These are phyloP conservation scores for Coemansia sp. DNA, from an alignment of 192 early-diverging fungal genomes.

Conservation along the genomic window DNA sequence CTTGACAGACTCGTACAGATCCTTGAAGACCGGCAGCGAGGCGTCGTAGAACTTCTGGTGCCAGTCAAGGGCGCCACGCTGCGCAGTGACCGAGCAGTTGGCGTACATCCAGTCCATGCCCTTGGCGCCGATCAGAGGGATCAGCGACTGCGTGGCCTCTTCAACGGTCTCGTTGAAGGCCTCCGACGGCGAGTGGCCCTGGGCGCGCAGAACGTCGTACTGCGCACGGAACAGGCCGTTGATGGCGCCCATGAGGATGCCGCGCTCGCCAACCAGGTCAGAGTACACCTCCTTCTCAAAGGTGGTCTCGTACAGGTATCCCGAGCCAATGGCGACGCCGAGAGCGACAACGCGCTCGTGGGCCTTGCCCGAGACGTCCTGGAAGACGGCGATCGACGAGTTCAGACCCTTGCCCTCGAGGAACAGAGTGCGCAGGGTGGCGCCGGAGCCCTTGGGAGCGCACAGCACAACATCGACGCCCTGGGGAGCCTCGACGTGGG, in stretches of 20 bases:
- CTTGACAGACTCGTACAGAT: conserved; percentile 85
- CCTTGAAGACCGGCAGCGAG: conserved; percentile 92
- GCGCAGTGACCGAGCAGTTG: conserved; percentile 96
- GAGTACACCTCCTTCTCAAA: conserved; percentile 98
- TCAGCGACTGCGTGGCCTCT: conserved; percentile 97
- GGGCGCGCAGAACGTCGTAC: conserved; percentile 93
- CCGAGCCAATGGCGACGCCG: conserved; percentile 93
- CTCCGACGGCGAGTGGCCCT: conserved; percentile 96
- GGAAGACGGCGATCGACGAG: conserved; percentile 93
- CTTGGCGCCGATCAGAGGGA: conserved; percentile 93
- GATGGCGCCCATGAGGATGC: conserved; percentile 98
- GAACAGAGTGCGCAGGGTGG: conserved; percentile 95
- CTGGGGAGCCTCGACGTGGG: conserved; percentile 85
- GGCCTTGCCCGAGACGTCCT: conserved; percentile 93
- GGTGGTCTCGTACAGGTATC: conserved; percentile 97
- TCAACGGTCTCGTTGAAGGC: conserved; percentile 99
- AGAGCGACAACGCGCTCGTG: conserved; percentile 90
- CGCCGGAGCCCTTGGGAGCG: conserved; percentile 96
- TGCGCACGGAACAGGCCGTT: conserved; percentile 96
- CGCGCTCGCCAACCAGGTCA: conserved; percentile 96
- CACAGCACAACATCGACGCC: conserved; percentile 96
- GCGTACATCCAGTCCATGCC: conserved; percentile 99
- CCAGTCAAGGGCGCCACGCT: conserved; percentile 98
- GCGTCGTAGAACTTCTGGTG: conserved; percentile 90
- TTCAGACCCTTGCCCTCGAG: conserved; percentile 97